These are phyloP conservation scores for Umbilicus rupestris DNA, from an alignment of 164 flowering plant genomes.

Conservation along the genomic window DNA sequence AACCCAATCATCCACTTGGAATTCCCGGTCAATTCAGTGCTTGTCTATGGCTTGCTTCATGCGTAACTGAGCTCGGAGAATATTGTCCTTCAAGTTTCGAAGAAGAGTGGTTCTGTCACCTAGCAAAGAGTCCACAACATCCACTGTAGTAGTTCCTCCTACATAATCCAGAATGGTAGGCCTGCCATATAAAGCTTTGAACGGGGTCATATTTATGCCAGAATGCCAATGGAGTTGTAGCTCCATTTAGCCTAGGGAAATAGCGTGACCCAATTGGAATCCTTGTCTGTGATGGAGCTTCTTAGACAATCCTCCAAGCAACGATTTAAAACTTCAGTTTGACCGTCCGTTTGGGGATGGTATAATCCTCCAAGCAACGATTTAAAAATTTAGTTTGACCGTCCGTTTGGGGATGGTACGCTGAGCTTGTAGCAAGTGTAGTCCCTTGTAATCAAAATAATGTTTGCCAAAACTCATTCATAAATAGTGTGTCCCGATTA, in stretches of 20 bases:
- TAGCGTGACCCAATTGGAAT: background rate
- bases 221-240: background rate
- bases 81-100: background rate
- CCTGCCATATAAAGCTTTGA: background rate
- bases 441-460: background rate
- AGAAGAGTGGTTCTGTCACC: background rate
- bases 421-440: background rate
- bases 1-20: background rate
- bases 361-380: background rate
- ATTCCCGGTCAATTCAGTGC: background rate
- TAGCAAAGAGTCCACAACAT: background rate
- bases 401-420: conserved; percentile 2
- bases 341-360: no score
- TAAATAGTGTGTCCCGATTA: background rate
- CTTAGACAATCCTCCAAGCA: no score
- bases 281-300: background rate
- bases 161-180: background rate
- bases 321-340: no score
- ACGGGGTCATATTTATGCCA: background rate
- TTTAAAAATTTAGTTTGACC: conserved; percentile 3
- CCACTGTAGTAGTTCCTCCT: background rate
- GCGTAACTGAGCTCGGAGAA: background rate
- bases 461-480: background rate
- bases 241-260: background rate
- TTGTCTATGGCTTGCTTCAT: background rate